Evolutionary conservation across 495 filamentous ascomycete species (phyloP), one percentile per base, ranked within the genome.

Genomic region (Acidiella bohemica): DNA sequence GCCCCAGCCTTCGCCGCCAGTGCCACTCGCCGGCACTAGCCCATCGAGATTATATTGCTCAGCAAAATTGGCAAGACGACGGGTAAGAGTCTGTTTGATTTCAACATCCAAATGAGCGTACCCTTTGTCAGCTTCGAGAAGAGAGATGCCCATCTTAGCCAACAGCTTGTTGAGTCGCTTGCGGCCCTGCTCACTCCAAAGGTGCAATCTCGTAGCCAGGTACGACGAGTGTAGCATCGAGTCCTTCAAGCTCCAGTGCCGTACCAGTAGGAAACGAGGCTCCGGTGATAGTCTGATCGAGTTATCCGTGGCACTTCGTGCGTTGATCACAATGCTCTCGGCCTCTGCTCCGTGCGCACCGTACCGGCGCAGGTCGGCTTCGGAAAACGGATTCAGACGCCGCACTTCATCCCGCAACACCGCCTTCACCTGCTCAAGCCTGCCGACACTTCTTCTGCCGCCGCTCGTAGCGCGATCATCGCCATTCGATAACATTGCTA

Each of bases 61-160:
- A 0, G 85, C 85, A 51, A 93, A 94, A 45, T 84, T 86, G 26
- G 93, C 68, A 2, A 97, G 66, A 32, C 88, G 80, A 35, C 78
- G 70, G n/a, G 87, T 76, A 17, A 97, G 64, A 10, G 80, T 81
- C 17, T 83, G 77, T 61, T 97, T 97, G 26, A 97, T 63, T 53
- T 90, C 77, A 81, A 96, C 88, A 56, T 97, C 92, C 85, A 97
- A 94, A 59, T 97, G 90, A 2, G 86, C 82, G 57, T 97, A 97
- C 53, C 72, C 87, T 57, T 95, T 87, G 47, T 84, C 84, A 62
- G 86, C 93, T 65, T 96, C 88, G 14, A 73, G 80, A 22, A 96
- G 65, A 58, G 81, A 87, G 49, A 97, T 83, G 18, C 90, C 90
- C 92, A 97, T 97, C 59, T 95, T 97, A 24, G 90, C 90, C 9